Evolutionary conservation across 2,329 filamentous ascomycete genomes (phyloP).

Genomic region (Alternaria brassicae): DNA sequence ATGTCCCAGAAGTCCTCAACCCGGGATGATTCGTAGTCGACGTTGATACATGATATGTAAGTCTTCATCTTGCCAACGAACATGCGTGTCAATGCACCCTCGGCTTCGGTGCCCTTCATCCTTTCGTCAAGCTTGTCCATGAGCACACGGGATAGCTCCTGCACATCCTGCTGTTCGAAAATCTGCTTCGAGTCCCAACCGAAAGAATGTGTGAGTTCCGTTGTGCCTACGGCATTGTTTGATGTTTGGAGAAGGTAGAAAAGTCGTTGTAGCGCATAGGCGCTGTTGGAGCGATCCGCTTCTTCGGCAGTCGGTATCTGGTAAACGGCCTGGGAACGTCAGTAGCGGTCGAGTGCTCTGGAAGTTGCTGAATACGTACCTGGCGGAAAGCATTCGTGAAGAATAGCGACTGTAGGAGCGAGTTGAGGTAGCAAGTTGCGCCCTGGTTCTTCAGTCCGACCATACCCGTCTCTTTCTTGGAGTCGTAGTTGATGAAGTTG

Average conservation of each 20-base stretch:
- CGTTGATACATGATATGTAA: slow-evolving; percentile 98
- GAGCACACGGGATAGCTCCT: slow-evolving; percentile 92
- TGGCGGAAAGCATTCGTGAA: slow-evolving; percentile 86
- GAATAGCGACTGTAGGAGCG: slow-evolving; percentile 56
- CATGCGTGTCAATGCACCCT: slow-evolving; percentile 86
- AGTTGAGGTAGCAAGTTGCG: slow-evolving; percentile 67
- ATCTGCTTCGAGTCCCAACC: slow-evolving; percentile 98
- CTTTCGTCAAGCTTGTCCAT: slow-evolving; percentile 97
- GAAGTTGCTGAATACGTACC: slow-evolving; percentile 58
- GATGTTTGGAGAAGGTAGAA: slow-evolving; percentile 96
- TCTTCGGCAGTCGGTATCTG: slow-evolving; percentile 93
- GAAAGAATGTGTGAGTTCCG: slow-evolving; percentile 93
- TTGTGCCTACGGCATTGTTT: slow-evolving; percentile 81
- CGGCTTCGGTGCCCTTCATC: slow-evolving; percentile 95
- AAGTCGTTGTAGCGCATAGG: slow-evolving; percentile 89
- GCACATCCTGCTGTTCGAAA: slow-evolving; percentile 98
- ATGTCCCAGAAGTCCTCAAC: slow-evolving; percentile 99
- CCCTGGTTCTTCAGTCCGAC: slow-evolving; percentile 97
- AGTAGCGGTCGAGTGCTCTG: neutral
- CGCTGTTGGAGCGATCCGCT: slow-evolving; percentile 81
- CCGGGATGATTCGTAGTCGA: slow-evolving; percentile 94
- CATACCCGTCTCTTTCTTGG: slow-evolving; percentile 98
- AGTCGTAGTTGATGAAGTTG: slow-evolving; percentile 93
- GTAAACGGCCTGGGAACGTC: slow-evolving; percentile 78
- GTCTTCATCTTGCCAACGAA: slow-evolving; percentile 99